Evolutionary conservation across 225 moss, liverwort and hornwort species (phyloP).

Genomic region (Rhytidiadelphus loreus): DNA sequence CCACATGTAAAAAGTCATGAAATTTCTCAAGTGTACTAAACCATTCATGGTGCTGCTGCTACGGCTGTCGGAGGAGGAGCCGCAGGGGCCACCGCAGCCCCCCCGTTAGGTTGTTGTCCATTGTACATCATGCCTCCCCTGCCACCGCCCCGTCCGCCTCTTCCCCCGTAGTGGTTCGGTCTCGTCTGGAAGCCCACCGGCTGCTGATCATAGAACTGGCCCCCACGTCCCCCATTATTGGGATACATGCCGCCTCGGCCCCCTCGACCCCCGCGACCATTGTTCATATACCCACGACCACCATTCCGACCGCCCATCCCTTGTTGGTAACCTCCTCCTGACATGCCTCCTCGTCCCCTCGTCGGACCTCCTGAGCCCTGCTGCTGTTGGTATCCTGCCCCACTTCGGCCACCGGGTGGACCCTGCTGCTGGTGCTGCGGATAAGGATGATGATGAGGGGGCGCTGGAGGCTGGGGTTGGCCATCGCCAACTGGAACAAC

Average conservation of each 20-base stretch:
- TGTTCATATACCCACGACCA: conserved; percentile 55
- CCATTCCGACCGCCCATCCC: conserved; percentile 62
- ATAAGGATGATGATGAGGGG: conserved; percentile 12
- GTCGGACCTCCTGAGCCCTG: conserved; percentile 37
- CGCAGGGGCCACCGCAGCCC: not conserved
- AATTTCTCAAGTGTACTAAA: not conserved
- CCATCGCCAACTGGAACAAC: conserved; percentile 3
- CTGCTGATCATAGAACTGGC: conserved; percentile 78
- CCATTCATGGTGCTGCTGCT: conserved; percentile 28
- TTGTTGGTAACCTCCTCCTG: conserved; percentile 59
- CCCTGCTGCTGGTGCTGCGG: conserved; percentile 20
- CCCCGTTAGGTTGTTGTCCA: conserved; percentile 29
- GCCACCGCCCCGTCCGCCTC: conserved; percentile 60
- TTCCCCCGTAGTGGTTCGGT: conserved; percentile 52
- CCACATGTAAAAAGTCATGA: not conserved
- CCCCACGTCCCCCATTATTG: conserved; percentile 52
- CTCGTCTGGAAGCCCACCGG: conserved; percentile 52
- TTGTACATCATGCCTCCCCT: conserved; percentile 24
- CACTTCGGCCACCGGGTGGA: conserved; percentile 16
- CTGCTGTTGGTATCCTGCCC: conserved; percentile 49
- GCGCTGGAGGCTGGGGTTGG: conserved; percentile 13
- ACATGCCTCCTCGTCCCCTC: conserved; percentile 45
- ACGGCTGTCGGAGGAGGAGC: conserved; percentile 16
- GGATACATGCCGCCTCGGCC: conserved; percentile 54
- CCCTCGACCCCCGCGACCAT: conserved; percentile 59